Percentiles rank a stretch among this genome's conserved stretches.
Evolutionary conservation across 495 filamentous ascomycete species (phyloP).

Genomic region (Cercophora newfieldiana): DNA sequence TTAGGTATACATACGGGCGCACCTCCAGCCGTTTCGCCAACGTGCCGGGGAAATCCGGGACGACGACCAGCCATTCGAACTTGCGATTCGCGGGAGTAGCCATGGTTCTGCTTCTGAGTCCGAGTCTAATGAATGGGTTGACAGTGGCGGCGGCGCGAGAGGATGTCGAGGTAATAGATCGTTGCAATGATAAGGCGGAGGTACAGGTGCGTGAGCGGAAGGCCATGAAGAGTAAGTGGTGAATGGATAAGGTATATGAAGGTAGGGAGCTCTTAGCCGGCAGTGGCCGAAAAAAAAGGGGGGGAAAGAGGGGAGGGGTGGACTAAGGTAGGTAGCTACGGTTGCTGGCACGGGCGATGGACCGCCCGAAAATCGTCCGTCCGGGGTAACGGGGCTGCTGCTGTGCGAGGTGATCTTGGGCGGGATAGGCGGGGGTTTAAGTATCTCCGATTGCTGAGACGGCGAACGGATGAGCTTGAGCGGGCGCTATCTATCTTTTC

Average conservation of each 20-base stretch:
- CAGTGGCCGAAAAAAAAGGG: not conserved
- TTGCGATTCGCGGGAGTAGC: conserved; percentile 38
- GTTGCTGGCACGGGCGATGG: not conserved
- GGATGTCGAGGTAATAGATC: too few species aligned
- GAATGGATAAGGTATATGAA: not conserved
- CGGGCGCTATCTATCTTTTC: too few species aligned
- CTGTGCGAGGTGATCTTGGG: not conserved
- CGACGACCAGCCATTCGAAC: conserved; percentile 83
- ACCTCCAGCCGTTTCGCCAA: conserved; percentile 69
- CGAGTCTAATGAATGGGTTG: too few species aligned
- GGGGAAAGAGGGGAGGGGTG: not conserved
- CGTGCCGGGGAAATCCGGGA: conserved; percentile 73
- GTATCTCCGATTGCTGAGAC: not conserved
- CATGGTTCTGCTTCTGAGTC: conserved; percentile 41
- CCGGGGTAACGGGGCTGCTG: not conserved
- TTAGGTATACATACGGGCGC: conserved; percentile 57
- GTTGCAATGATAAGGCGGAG: not conserved
- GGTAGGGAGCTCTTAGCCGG: not conserved
- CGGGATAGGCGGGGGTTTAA: not conserved
- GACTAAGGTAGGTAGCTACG: not conserved
- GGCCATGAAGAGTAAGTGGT: not conserved
- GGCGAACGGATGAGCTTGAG: too few species aligned
- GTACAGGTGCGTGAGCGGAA: not conserved
- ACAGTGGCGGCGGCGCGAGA: too few species aligned
- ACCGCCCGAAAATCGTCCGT: not conserved